Evolutionary conservation across 23 red algal species (phyloP).

Genomic region (Gracilaria caudata): DNA sequence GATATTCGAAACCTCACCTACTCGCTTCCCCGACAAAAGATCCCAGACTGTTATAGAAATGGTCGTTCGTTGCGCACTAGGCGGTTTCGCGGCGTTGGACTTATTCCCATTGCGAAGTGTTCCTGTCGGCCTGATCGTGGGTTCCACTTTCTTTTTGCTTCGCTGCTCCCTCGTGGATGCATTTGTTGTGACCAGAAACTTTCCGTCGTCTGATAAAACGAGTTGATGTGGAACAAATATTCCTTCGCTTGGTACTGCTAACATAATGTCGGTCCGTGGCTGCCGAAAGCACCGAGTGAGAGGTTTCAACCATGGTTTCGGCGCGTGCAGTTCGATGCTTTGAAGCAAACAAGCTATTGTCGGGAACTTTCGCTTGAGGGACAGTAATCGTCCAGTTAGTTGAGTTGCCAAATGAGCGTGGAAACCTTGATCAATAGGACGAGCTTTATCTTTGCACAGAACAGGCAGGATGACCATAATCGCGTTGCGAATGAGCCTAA

Average conservation of each 20-base stretch:
- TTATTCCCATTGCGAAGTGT: background rate
- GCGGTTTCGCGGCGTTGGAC: background rate
- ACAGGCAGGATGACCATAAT: slow-evolving; percentile 61
- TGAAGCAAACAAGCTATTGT: slow-evolving; percentile 36
- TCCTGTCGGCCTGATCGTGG: background rate
- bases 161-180: slow-evolving; percentile 1
- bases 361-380: slow-evolving; percentile 47
- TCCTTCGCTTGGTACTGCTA: slow-evolving; percentile 51
- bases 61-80: background rate
- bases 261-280: slow-evolving; percentile 39
- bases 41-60: slow-evolving; percentile 48
- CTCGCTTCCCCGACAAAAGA: slow-evolving; percentile 20
- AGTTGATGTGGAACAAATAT: slow-evolving; percentile 42
- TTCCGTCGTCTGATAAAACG: slow-evolving; percentile 53
- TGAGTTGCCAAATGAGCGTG: slow-evolving; percentile 58
- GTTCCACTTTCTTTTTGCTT: background rate
- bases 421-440: slow-evolving; percentile 20
- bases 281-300: slow-evolving; percentile 58
- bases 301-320: slow-evolving; percentile 52
- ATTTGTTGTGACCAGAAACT: slow-evolving; percentile 35
- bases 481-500: slow-evolving; percentile 54
- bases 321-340: slow-evolving; percentile 47
- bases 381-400: slow-evolving; percentile 43
- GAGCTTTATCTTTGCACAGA: slow-evolving; percentile 21
- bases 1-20: background rate